Percentiles rank a stretch among this genome's conserved stretches.
These are phyloP conservation scores for Penstemon barbatus DNA, from an alignment of 257 asterid species.

Conservation along the genomic window DNA sequence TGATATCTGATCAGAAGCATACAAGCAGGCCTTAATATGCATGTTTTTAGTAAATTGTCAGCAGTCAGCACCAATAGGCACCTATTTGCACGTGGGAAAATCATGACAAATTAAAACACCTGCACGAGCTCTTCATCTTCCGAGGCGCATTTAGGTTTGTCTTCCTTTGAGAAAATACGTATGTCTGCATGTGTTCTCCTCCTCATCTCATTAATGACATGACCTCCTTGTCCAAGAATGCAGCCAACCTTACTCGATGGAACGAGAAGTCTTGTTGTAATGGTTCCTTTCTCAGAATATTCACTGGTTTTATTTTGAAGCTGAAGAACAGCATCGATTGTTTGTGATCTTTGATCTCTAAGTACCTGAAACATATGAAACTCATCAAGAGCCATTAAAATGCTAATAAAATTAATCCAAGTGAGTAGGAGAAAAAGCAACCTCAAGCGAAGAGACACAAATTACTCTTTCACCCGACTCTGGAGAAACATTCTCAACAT, in stretches of 20 bases:
- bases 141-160: slow-evolving; percentile 70
- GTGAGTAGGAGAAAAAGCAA: slow-evolving; percentile 34
- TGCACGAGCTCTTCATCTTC: slow-evolving; percentile 91
- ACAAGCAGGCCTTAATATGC: slow-evolving; percentile 20
- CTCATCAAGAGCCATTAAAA: slow-evolving; percentile 34
- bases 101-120: slow-evolving; percentile 42
- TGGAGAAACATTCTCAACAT: slow-evolving; percentile 51
- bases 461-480: slow-evolving; percentile 73
- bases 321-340: slow-evolving; percentile 72
- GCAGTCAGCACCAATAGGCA: slow-evolving; percentile 21
- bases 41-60: slow-evolving; percentile 10
- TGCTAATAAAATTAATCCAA: slow-evolving; percentile 19
- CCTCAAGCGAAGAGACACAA: slow-evolving; percentile 69
- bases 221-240: slow-evolving; percentile 87
- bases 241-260: slow-evolving; percentile 88
- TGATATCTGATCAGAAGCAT: slow-evolving; percentile 50
- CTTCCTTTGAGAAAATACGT: slow-evolving; percentile 72
- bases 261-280: slow-evolving; percentile 74
- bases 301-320: slow-evolving; percentile 70
- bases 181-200: slow-evolving; percentile 84
- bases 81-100: slow-evolving; percentile 20
- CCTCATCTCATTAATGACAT: slow-evolving; percentile 79
- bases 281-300: slow-evolving; percentile 60
- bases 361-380: slow-evolving; percentile 49
- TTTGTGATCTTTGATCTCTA: slow-evolving; percentile 63